Evolutionary conservation across 495 filamentous ascomycete species (phyloP).

Genomic region (Aspergillus steynii): DNA sequence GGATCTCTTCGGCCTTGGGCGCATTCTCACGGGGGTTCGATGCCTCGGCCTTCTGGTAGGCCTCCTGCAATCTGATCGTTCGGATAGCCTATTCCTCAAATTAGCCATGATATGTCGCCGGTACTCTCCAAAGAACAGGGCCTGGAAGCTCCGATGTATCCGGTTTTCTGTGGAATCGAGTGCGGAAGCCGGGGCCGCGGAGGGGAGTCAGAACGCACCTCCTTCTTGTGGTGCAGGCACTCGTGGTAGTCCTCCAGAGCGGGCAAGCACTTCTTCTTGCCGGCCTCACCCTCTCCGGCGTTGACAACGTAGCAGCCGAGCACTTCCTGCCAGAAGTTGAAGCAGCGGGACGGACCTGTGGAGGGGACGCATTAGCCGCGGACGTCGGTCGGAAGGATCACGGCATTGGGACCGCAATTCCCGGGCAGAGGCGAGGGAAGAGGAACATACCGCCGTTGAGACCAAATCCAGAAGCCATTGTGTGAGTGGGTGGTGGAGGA

Average conservation of each 20-base stretch:
- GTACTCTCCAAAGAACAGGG: not conserved
- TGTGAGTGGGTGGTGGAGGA: conserved; percentile 32
- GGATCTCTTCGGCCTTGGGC: conserved; percentile 72
- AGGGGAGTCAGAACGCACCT: conserved; percentile 59
- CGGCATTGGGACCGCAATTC: conserved; percentile 6
- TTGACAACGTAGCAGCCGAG: conserved; percentile 89
- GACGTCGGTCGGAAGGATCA: conserved; percentile 19
- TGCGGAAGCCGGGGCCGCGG: conserved; percentile 3
- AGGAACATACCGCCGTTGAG: conserved; percentile 69
- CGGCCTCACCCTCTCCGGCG: conserved; percentile 68
- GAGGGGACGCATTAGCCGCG: conserved; percentile 29
- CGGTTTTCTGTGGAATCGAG: conserved; percentile 2
- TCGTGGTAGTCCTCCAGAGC: conserved; percentile 96
- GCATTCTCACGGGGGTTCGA: conserved; percentile 74
- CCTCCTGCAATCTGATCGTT: conserved; percentile 74
- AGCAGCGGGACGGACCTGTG: conserved; percentile 86
- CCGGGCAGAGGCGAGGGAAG: conserved; percentile 2
- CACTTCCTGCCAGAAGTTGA: conserved; percentile 97
- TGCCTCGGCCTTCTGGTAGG: conserved; percentile 81
- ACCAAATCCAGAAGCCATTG: conserved; percentile 82
- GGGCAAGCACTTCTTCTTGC: conserved; percentile 88
- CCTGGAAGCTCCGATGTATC: not conserved
- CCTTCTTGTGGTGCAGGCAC: conserved; percentile 96
- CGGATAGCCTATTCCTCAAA: conserved; percentile 63
- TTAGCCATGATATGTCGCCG: conserved; percentile 2